Conservation (phyloP, 257 asterid genomes). For the Cordia subcordata region DNA sequence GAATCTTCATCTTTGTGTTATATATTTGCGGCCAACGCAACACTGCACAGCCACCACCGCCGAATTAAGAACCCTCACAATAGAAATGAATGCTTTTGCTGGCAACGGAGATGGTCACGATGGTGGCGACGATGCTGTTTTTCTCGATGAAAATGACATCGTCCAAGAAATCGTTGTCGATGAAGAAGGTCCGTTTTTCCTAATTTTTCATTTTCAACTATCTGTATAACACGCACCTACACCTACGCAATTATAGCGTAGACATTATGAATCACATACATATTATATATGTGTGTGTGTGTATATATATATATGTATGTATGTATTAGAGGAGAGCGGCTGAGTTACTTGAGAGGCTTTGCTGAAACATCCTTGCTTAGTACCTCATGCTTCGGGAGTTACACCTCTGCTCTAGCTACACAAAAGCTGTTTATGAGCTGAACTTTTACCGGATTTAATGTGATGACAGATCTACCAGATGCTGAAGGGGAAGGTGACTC, state of each 20-base stretch:
- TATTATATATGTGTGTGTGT: too few relatives aligned
- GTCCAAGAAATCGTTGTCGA: conserved; percentile 58
- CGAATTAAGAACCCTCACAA: neutral
- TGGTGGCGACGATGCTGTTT: conserved; percentile 39
- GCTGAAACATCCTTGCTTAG: too few relatives aligned
- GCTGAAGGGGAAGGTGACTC: conserved; percentile 66
- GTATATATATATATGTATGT: too few relatives aligned
- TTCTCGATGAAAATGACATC: conserved; percentile 62
- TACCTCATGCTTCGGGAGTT: neutral
- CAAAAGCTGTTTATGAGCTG: neutral
- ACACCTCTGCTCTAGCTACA: neutral
- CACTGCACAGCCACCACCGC: neutral
- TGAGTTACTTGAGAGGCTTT: too few relatives aligned
- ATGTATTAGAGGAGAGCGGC: too few relatives aligned
- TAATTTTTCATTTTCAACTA: neutral
- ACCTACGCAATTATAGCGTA: too few relatives aligned
- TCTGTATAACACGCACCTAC: neutral
- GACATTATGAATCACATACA: too few relatives aligned
- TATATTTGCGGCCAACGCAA: too few relatives aligned
- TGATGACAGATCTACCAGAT: conserved; percentile 72
- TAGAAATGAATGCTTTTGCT: neutral
- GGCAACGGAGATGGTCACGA: conserved; percentile 14
- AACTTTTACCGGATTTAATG: conserved; percentile 12
- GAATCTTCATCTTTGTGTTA: too few relatives aligned
- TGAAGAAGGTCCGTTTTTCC: conserved; percentile 54